phyloP scores from a whole-genome alignment of 2,329 filamentous ascomycete species.

The Xylaria sp. region DNA sequence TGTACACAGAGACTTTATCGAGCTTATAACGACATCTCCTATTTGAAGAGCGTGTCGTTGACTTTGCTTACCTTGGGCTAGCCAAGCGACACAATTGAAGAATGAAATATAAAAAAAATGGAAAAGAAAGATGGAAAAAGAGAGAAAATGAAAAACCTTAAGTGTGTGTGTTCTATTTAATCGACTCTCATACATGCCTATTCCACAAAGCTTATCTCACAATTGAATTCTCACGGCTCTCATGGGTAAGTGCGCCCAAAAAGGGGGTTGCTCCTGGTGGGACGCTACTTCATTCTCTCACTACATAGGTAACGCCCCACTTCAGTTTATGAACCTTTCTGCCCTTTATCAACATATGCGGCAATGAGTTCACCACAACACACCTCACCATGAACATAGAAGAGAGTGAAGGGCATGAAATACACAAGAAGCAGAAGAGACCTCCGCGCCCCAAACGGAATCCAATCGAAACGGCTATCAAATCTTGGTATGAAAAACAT shows the following conservation, averaged over 20 bases:
- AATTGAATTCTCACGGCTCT: background rate
- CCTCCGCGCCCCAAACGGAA: conserved; percentile 29
- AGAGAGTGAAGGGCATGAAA: background rate
- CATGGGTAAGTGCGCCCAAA: conserved; percentile 19
- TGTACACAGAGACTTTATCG: too few species aligned
- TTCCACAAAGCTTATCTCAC: background rate
- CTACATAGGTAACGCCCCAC: conserved; percentile 22
- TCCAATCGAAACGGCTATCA: conserved; percentile 39
- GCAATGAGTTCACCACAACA: conserved; percentile 1
- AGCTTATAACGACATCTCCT: too few species aligned
- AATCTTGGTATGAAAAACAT: conserved; percentile 18
- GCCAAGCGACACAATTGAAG: too few species aligned
- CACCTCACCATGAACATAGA: conserved; percentile 22
- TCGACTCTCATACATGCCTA: background rate
- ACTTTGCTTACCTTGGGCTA: too few species aligned
- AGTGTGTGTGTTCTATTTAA: background rate
- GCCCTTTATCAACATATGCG: background rate
- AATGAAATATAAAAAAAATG: too few species aligned
- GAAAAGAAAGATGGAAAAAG: too few species aligned
- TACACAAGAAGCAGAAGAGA: background rate
- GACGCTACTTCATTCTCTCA: conserved; percentile 3
- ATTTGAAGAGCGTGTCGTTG: too few species aligned
- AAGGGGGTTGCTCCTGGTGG: conserved; percentile 7
- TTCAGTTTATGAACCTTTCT: conserved; percentile 9
- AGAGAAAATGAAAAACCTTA: background rate